Conservation (phyloP, 257 asterid genomes). For the Ballota nigra region DNA sequence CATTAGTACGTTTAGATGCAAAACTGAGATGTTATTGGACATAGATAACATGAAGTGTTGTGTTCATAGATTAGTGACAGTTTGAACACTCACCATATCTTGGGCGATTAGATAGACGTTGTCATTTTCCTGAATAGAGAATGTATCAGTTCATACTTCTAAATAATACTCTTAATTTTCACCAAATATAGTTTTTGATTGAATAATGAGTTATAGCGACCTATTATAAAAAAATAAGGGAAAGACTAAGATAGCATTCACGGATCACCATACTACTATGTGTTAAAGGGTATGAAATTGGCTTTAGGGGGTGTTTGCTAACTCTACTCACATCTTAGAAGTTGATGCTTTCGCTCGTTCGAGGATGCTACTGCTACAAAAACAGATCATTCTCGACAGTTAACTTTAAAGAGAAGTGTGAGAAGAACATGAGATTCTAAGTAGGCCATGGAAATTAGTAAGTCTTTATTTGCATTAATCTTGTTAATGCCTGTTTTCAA, state of each 20-base stretch:
- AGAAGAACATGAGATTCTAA: background rate
- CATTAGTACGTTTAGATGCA: no score
- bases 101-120: constrained; percentile 83
- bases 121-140: constrained; percentile 60
- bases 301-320: no score
- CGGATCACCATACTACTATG: background rate
- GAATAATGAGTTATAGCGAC: background rate
- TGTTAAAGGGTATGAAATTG: background rate
- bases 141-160: constrained; percentile 1
- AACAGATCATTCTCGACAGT: no score
- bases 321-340: no score
- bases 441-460: background rate
- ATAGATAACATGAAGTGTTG: no score
- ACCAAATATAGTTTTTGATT: background rate
- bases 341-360: no score
- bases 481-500: background rate
- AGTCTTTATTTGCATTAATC: background rate
- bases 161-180: no score
- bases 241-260: background rate
- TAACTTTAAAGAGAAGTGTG: background rate
- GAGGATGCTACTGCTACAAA: no score
- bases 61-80: no score
- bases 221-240: background rate
- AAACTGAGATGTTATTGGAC: no score
- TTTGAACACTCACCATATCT: no score